Base-by-base conservation (phyloP, 176 grass and related monocot genomes). In the Alopecurus myosuroides region DNA sequence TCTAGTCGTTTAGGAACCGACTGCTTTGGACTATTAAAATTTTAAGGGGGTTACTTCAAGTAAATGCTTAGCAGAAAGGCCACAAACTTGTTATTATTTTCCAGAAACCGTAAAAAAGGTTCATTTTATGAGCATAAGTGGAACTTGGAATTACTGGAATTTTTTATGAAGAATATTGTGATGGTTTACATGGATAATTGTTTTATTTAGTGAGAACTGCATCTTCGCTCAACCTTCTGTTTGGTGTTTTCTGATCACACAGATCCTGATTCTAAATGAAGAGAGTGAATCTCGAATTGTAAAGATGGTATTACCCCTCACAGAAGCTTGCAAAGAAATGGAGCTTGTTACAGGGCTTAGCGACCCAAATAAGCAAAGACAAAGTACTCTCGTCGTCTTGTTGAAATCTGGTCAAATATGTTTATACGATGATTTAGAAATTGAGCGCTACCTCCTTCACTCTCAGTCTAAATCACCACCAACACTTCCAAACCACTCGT, bases 251-350 rank as follows among this genome's bases (percentile, higher is more conserved):
- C 34, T 88, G 55, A 57, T 70, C 80, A 57, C 80, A 57, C 71
- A 99, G 97, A 91, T 99, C 52, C 58, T 99, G 78, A 91, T 96
- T 89, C 86, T 96, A 12, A 96, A 94, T 72, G 91, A 95, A 77
- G 88, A 83, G 81, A 87, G 77, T 77, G 91, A 99, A 88, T 80
- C 90, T 34, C 91, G 89, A 81, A 94, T 87, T 67, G 85, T 96
- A 70, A 99, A 96, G 82, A 85, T 99, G 84, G 81, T 90, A 58
- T 70, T 99, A 68, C 97, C 97, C 85, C 49, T 99, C 36, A 86
- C 86, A 82, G 93, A 96, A 88, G 79, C 91, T 78, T 99, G 97
- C 68, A 63, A 89, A 79, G 89, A 67, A 91, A 90, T 90, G 63
- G 97, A 94, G 85, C 63, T 90, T 68, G 74, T 99, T 78, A 87